These are phyloP conservation scores for Trichoderma koningii DNA, from an alignment of 2,329 filamentous ascomycete genomes.

Conservation along the genomic window DNA sequence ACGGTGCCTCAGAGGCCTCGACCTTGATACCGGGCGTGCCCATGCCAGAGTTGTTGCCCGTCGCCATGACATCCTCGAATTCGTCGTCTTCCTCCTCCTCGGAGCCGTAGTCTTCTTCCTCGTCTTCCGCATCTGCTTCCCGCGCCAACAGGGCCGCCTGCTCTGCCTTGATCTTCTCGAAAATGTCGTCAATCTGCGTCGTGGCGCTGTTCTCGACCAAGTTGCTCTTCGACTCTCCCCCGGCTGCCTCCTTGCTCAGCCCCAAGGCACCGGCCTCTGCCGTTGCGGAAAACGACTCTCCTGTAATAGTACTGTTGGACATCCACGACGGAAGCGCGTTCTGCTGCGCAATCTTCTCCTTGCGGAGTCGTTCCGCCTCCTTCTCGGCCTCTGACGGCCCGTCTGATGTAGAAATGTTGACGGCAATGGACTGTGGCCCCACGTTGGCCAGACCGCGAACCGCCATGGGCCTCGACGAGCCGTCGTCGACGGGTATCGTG, in stretches of 20 bases:
- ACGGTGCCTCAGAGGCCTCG: conserved; percentile 38
- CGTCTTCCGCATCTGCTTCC: conserved; percentile 38
- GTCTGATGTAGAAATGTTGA: conserved; percentile 67
- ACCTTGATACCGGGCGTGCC: conserved; percentile 43
- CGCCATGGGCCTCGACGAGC: conserved; percentile 61
- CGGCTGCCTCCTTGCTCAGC: conserved; percentile 47
- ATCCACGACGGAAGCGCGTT: conserved; percentile 74
- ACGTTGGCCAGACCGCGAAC: conserved; percentile 69
- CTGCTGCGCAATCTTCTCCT: conserved; percentile 65
- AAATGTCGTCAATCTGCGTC: conserved; percentile 66
- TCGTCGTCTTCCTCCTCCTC: conserved; percentile 46
- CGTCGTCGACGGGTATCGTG: conserved; percentile 59
- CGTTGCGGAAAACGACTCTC: conserved; percentile 56
- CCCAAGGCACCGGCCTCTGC: conserved; percentile 31
- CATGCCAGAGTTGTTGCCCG: conserved; percentile 37
- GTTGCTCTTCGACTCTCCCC: conserved; percentile 47
- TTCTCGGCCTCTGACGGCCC: conserved; percentile 68
- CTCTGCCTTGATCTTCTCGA: conserved; percentile 65
- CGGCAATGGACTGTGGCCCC: conserved; percentile 67
- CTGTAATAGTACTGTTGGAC: conserved; percentile 68
- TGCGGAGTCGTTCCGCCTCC: conserved; percentile 63
- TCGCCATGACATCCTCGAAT: conserved; percentile 55
- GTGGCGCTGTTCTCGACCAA: conserved; percentile 54
- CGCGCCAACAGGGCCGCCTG: conserved; percentile 49
- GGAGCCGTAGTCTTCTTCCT: conserved; percentile 42